phyloP scores from a whole-genome alignment of 306 rosid species.

The Prunus davidiana region DNA sequence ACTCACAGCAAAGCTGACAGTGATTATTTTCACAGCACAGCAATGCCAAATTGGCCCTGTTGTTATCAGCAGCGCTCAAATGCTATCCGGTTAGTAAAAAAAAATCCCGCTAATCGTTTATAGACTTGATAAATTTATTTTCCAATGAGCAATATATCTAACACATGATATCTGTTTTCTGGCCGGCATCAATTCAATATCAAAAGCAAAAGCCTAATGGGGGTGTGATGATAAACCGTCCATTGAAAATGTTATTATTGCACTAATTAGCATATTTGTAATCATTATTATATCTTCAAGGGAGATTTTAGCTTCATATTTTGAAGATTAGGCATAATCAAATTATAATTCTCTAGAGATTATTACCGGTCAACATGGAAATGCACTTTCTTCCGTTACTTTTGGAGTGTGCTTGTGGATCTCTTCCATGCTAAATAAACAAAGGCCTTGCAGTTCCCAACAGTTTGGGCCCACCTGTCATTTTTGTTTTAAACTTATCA shows the following conservation, averaged over 20 bases:
- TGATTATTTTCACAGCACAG: too few species aligned
- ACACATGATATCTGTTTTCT: too few species aligned
- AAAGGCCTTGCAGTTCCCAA: slow-evolving; percentile 42
- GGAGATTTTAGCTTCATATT: neutral
- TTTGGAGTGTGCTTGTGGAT: slow-evolving; percentile 32
- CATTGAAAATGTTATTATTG: neutral
- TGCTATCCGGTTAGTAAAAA: too few species aligned
- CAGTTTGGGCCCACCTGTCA: slow-evolving; percentile 49
- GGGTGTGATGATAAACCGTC: neutral
- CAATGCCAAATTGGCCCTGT: too few species aligned
- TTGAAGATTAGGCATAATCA: neutral
- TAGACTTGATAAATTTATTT: too few species aligned
- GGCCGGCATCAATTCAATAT: neutral
- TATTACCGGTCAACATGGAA: slow-evolving; percentile 18
- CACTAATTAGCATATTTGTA: neutral
- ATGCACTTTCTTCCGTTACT: slow-evolving; percentile 25
- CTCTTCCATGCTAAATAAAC: slow-evolving; percentile 43
- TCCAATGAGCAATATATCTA: too few species aligned
- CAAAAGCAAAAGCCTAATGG: neutral
- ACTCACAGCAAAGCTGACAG: too few species aligned
- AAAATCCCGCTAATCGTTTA: too few species aligned
- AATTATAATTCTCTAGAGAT: neutral
- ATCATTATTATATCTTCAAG: neutral
- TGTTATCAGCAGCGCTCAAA: too few species aligned
- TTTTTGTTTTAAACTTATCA: slow-evolving; percentile 11